A percentile compares a stretch with the other conserved stretches of the same genome.
Conservation (phyloP, 371 early-diverging fungal species). For the Mucor saturninus region DNA sequence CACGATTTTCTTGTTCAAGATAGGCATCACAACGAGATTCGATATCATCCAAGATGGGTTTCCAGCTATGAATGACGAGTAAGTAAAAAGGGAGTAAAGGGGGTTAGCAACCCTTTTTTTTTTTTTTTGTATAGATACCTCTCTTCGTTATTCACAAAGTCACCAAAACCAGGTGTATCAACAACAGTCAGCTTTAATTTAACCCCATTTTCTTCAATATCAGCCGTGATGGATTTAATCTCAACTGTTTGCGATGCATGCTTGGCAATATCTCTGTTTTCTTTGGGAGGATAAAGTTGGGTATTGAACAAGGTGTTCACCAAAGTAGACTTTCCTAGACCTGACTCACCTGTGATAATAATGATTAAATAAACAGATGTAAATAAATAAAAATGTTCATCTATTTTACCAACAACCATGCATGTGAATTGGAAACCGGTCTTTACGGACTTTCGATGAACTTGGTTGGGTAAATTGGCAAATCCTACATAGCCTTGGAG, state of each 20-base stretch:
- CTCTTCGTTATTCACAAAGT: constrained; percentile 93
- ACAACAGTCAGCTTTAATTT: constrained; percentile 91
- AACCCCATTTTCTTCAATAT: constrained; percentile 84
- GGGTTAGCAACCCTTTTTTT: neutral
- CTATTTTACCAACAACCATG: constrained; percentile 88
- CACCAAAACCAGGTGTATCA: constrained; percentile 94
- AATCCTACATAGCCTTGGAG: constrained; percentile 97
- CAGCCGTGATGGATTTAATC: constrained; percentile 88
- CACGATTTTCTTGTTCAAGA: constrained; percentile 91
- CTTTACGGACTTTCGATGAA: constrained; percentile 96
- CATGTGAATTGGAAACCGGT: constrained; percentile 98
- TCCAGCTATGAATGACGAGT: constrained; percentile 66
- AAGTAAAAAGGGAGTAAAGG: neutral
- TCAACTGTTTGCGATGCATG: constrained; percentile 92
- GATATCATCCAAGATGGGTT: constrained; percentile 94
- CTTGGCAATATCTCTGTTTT: constrained; percentile 74
- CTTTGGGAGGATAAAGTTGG: constrained; percentile 51
- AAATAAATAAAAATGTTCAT: neutral
- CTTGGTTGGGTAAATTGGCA: constrained; percentile 97
- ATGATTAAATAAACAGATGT: too few species aligned
- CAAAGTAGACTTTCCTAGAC: constrained; percentile 98
- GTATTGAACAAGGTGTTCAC: constrained; percentile 98
- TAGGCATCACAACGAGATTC: constrained; percentile 93
- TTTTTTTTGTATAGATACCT: constrained; percentile 44
- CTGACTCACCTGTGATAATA: constrained; percentile 76